These are phyloP conservation scores for Epichloe sibirici DNA, from an alignment of 2,329 filamentous ascomycete genomes.

Conservation along the genomic window DNA sequence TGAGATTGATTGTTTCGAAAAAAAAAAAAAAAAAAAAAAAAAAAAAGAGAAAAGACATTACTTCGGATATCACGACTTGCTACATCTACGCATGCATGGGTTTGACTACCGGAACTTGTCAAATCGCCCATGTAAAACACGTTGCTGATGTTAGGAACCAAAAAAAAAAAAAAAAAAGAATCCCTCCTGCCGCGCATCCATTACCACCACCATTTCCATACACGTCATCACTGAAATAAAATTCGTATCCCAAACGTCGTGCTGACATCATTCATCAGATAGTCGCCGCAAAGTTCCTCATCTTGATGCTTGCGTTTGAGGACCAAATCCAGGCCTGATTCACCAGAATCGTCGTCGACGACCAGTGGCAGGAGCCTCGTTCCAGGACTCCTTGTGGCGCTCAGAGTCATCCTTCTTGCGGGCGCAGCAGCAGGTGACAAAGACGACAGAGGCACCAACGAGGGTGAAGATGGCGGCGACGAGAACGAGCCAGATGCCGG, in stretches of 20 bases:
- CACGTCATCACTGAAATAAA: not conserved
- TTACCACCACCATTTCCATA: no score
- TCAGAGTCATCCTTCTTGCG: slow-evolving; percentile 23
- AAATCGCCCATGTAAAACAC: no score
- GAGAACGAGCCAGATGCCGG: slow-evolving; percentile 47
- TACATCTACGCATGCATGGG: not conserved
- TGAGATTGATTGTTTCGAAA: not conserved
- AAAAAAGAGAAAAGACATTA: not conserved
- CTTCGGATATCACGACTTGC: not conserved
- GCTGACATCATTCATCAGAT: not conserved
- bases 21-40: not conserved
- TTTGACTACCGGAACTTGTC: not conserved
- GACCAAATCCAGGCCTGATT: not conserved
- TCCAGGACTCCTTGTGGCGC: slow-evolving; percentile 15
- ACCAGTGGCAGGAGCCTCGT: slow-evolving; percentile 6
- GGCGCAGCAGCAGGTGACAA: slow-evolving; percentile 48
- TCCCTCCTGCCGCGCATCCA: no score
- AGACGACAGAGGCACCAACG: slow-evolving; percentile 42
- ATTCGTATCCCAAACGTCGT: no score
- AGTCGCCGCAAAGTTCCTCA: not conserved
- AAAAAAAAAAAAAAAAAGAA: fast-evolving
- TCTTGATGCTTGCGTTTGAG: not conserved
- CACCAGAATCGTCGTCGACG: slow-evolving; percentile 11
- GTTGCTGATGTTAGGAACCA: no score
- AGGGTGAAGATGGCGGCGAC: slow-evolving; percentile 42